Percentiles rank a stretch among this genome's conserved stretches.
Conservation (phyloP, 495 filamentous ascomycete genomes). For the Aspergillus taichungensis region DNA sequence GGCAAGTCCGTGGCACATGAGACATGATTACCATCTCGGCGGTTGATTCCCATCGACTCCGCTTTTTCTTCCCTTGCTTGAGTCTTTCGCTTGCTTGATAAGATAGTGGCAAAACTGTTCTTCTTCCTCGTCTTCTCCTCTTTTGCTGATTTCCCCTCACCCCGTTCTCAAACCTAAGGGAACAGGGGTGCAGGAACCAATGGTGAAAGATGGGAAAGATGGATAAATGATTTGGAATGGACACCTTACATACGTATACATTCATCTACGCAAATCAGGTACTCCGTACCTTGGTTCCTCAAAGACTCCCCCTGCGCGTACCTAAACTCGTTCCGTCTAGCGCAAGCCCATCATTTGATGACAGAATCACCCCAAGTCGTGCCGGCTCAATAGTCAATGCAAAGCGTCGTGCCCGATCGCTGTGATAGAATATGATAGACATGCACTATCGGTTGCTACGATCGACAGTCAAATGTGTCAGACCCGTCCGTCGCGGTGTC, state of each 20-base stretch:
- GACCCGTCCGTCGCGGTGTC: neutral
- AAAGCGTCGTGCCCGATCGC: constrained; percentile 1
- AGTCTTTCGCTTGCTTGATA: constrained; percentile 10
- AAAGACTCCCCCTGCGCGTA: neutral
- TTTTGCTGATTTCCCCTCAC: neutral
- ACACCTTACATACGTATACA: too few relatives aligned
- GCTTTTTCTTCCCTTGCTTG: constrained; percentile 3
- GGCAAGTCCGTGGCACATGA: constrained; percentile 18
- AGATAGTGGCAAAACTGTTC: constrained; percentile 14
- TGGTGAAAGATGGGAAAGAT: neutral
- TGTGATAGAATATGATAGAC: neutral
- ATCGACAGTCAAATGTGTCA: neutral
- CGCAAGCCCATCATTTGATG: neutral
- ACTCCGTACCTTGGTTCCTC: too few relatives aligned
- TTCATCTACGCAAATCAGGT: too few relatives aligned
- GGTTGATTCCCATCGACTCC: constrained; percentile 5
- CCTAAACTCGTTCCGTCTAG: neutral
- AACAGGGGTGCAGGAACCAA: neutral
- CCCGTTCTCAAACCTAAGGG: neutral
- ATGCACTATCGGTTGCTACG: neutral
- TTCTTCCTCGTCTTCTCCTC: neutral
- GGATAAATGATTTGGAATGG: too few relatives aligned
- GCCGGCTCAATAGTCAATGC: constrained; percentile 1
- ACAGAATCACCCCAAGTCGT: neutral
- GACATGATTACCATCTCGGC: neutral